These are phyloP conservation scores for Mucor indicus DNA, from an alignment of 371 early-diverging fungal species.

Conservation along the genomic window DNA sequence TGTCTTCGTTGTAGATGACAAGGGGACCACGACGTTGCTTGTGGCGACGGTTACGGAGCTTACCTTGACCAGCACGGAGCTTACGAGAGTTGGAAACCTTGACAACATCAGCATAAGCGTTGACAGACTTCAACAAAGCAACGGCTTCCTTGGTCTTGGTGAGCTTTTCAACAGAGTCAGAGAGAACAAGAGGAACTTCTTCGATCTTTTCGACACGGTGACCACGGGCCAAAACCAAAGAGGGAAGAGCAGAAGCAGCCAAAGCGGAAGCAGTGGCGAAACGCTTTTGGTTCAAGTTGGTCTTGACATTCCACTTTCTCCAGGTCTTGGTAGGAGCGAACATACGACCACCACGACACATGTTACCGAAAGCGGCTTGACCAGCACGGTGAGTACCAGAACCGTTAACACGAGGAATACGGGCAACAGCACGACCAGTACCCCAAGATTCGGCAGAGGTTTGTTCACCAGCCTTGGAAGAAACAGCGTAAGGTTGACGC, in stretches of 20 bases:
- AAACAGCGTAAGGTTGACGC: conserved; percentile 57
- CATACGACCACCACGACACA: conserved; percentile 88
- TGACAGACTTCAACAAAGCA: conserved; percentile 87
- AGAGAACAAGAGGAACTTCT: conserved; percentile 97
- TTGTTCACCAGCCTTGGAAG: conserved; percentile 98
- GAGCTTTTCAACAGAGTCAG: conserved; percentile 79
- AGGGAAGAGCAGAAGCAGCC: conserved; percentile 96
- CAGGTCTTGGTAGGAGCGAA: conserved; percentile 99
- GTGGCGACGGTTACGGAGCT: conserved; percentile 99
- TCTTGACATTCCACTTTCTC: conserved; percentile 99
- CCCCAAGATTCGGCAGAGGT: conserved; percentile 99
- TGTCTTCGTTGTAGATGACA: conserved; percentile 95
- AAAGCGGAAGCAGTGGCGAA: conserved; percentile 98
- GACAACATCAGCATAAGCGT: conserved; percentile 95
- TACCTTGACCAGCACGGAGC: conserved; percentile 98
- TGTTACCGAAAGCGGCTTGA: conserved; percentile 92
- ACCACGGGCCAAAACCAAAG: conserved; percentile 98
- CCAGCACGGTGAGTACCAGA: conserved; percentile 99
- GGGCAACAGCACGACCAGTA: conserved; percentile 99
- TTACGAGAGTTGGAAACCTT: conserved; percentile 97
- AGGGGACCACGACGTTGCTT: conserved; percentile 98
- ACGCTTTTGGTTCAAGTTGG: conserved; percentile 97
- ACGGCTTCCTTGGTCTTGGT: conserved; percentile 98
- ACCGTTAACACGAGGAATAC: conserved; percentile 99
- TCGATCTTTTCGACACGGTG: conserved; percentile 95